Conservation (phyloP, 768 basidiomycete genomes). For the Daedaleopsis nitida region DNA sequence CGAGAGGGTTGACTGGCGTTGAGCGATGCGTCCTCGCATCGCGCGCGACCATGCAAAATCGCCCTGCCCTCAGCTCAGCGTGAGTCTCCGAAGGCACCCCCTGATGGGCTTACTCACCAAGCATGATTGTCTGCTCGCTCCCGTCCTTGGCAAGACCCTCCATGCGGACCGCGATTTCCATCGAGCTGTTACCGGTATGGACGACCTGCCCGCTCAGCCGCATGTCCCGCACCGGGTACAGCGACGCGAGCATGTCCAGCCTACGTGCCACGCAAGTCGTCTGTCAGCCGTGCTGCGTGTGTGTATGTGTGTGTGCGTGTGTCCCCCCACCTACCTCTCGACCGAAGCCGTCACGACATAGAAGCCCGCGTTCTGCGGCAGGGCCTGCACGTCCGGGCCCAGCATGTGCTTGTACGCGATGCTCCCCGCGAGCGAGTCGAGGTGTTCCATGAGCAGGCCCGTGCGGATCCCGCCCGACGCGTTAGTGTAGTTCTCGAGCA, state of each 20-base stretch:
- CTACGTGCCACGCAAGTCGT: no score
- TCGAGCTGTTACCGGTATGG: slow-evolving; percentile 72
- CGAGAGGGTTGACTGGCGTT: slow-evolving; percentile 61
- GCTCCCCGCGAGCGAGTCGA: slow-evolving; percentile 84
- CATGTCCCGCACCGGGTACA: slow-evolving; percentile 65
- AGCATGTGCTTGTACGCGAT: slow-evolving; percentile 85
- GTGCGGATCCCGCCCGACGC: slow-evolving; percentile 70
- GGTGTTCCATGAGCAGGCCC: slow-evolving; percentile 77
- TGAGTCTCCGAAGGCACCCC: not conserved
- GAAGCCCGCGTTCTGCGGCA: slow-evolving; percentile 65
- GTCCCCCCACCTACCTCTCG: slow-evolving; percentile 51
- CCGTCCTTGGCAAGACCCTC: slow-evolving; percentile 55
- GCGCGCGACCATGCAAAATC: slow-evolving; percentile 90
- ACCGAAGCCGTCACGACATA: slow-evolving; percentile 86
- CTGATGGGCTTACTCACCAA: slow-evolving; percentile 45
- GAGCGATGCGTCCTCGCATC: slow-evolving; percentile 69
- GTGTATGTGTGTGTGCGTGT: no score
- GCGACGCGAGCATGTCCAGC: slow-evolving; percentile 64
- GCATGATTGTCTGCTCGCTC: slow-evolving; percentile 60
- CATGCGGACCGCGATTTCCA: slow-evolving; percentile 89
- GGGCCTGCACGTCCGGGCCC: slow-evolving; percentile 57
- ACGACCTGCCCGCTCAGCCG: slow-evolving; percentile 81
- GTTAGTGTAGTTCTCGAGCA: slow-evolving; percentile 72
- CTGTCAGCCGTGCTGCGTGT: no score
- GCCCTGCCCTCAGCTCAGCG: slow-evolving; percentile 46